Evolutionary conservation across 2,329 filamentous ascomycete species (phyloP).

Genomic region (Lachnellula subtilissima): DNA sequence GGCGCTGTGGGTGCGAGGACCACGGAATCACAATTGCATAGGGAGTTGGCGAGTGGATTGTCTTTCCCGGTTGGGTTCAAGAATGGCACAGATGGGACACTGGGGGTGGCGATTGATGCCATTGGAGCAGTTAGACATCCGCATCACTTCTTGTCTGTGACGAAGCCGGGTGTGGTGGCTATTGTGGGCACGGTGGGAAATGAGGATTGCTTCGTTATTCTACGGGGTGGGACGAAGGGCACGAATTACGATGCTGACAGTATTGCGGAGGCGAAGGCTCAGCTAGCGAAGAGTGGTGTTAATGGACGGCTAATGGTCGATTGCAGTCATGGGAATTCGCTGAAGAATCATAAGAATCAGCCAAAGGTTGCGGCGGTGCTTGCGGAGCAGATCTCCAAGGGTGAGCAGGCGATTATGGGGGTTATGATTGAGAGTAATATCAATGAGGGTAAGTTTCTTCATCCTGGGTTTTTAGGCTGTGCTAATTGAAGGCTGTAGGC

Average conservation of each 20-base stretch:
- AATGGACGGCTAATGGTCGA: conserved; percentile 87
- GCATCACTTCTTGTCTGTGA: conserved; percentile 96
- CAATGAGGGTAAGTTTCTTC: conserved; percentile 63
- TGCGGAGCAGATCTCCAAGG: conserved; percentile 77
- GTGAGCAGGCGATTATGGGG: conserved; percentile 83
- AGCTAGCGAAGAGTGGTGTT: conserved; percentile 69
- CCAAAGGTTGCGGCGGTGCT: conserved; percentile 81
- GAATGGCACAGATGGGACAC: conserved; percentile 91
- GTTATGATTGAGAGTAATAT: conserved; percentile 99
- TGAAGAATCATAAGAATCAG: conserved; percentile 97
- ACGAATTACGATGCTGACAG: conserved; percentile 89
- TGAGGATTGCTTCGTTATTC: conserved; percentile 94
- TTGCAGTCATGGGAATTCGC: conserved; percentile 93
- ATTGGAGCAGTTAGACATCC: conserved; percentile 89
- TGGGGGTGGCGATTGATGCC: conserved; percentile 88
- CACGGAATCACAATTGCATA: conserved; percentile 92
- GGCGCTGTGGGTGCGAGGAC: conserved; percentile 95
- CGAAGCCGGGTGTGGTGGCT: conserved; percentile 90
- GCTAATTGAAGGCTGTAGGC: conserved; percentile 41
- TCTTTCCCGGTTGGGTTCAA: conserved; percentile 99
- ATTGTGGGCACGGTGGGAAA: conserved; percentile 94
- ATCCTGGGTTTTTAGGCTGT: neutral
- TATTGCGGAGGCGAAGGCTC: conserved; percentile 76
- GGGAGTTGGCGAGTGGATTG: conserved; percentile 87
- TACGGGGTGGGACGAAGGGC: conserved; percentile 86